Evolutionary conservation across 352 stramenopile species (phyloP), one percentile per base, ranked within the genome.

Genomic region (Discostella stelligera): DNA sequence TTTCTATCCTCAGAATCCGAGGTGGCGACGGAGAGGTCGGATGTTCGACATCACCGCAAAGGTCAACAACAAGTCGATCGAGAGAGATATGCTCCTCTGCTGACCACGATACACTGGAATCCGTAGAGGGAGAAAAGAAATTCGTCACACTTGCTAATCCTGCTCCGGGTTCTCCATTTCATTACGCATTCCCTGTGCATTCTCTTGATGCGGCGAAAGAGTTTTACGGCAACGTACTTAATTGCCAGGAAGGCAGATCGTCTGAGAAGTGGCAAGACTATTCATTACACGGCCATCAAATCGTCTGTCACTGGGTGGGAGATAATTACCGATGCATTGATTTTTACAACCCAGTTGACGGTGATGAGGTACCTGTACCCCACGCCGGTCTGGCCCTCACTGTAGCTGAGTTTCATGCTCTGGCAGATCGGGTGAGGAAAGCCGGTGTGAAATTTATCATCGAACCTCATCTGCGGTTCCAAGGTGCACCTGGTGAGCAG

Each of bases 311-410:
- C 80, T 94, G 95, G 89, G 96, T 98, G 11, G 89, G 88, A 39
- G 91, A 94, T 32, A 90, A 98, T 65, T 99, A 98, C 84, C 87
- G 91, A 39, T 96, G 90, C 39, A 69, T 90, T 23, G 96, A 98
- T 80, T 98, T 95, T 80, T 97, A 94, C 89, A 99, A 99, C 83
- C 96, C 96, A 32, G 96, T 99, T 6, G 96, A 98, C 84, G 95
- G 92, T 41, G 96, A 98, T 80, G 95, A 98, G 58, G 96, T 99
- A n/a, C 96, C 96, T 5, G 96, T 99, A 21, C 95, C 96, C 27
- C 96, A 99, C 88, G 97, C 97, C 79, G 96, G 96, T 64, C 88
- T 97, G 16, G 95, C 94, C 13, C 76, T 98, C 61, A 96, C 94
- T 0, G 93, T 97, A n/a, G 85, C 95, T 37, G 82, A 96, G 48